Base-by-base conservation (phyloP, 2,329 filamentous ascomycete species). In the Ceratocystis huliohia region DNA sequence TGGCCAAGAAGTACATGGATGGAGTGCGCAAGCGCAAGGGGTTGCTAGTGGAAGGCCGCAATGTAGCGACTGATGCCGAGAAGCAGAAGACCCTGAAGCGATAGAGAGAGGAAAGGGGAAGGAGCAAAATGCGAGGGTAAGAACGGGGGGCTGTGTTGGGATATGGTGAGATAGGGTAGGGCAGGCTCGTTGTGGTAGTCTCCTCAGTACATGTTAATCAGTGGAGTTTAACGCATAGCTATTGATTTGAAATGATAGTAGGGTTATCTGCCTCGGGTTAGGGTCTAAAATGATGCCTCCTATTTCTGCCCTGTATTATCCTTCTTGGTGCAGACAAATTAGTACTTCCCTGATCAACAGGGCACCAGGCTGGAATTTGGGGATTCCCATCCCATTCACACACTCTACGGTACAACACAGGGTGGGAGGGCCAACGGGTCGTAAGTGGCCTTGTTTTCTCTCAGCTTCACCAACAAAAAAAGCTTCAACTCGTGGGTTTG, bases 1-100 rank as follows among this genome's bases (percentile, higher is more conserved):
- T 97, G 63, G 94, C 94, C 28, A 96, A 95, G 83, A 79, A 89
- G 73, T 97, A 97, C 79, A 92, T 99, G 83, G 94, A 99, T 77
- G 80, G 83, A 46, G 93, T 99, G 50, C 81, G 94, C 73, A 82
- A 81, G 74, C 82, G 91, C 75, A 99, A 99, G 83, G 94, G 94
- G 0, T 73, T 99, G 76, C 77, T 96, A 71, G 87, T 99, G 2
- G 86, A 87, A 78, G 89, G 88, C 1, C 84, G 87, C 70, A 81
- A 88, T 71, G 82, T 90, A 70, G 87, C 91, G 50, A 87, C 86
- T 69, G 89, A 94, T 79, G 94, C 91, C 1, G 92, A 96, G 83
- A 99, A 99, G 83, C 93, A 87, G 75, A 87, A 85, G 79, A 87
- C 83, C 5, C 70, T 87, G 72, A 87, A 87, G 78, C 76, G 84